These are phyloP conservation scores for Cordia subcordata DNA, from an alignment of 257 asterid species.

Conservation along the genomic window DNA sequence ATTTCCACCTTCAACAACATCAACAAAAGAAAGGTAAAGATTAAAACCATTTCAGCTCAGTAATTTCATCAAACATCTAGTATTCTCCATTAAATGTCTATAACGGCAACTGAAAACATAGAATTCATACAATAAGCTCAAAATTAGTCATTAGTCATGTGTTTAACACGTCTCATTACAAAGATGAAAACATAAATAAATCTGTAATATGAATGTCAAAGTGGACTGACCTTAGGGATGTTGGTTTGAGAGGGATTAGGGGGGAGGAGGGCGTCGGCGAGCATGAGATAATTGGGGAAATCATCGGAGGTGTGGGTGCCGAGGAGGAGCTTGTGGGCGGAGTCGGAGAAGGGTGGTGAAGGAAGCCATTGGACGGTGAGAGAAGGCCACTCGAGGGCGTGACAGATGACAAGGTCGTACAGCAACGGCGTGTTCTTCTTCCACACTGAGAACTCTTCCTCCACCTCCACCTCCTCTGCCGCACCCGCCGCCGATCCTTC, in stretches of 20 bases:
- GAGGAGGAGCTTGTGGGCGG: slow-evolving; percentile 55
- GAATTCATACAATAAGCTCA: neutral
- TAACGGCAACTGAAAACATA: neutral
- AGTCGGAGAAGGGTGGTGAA: slow-evolving; percentile 32
- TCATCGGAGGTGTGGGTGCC: slow-evolving; percentile 92
- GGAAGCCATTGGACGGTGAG: slow-evolving; percentile 96
- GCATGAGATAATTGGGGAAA: slow-evolving; percentile 64
- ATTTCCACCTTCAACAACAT: slow-evolving; percentile 57
- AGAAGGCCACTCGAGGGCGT: slow-evolving; percentile 95
- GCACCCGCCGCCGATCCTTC: slow-evolving; percentile 19
- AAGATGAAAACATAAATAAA: too few relatives aligned
- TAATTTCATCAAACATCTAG: slow-evolving; percentile 45
- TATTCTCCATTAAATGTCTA: neutral
- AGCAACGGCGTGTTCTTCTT: slow-evolving; percentile 86
- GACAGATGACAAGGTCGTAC: slow-evolving; percentile 78
- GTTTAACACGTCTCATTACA: too few relatives aligned
- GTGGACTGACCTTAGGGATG: slow-evolving; percentile 52
- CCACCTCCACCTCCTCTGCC: slow-evolving; percentile 42
- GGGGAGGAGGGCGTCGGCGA: slow-evolving; percentile 80
- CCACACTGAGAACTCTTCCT: slow-evolving; percentile 92
- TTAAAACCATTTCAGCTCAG: neutral
- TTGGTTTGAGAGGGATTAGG: slow-evolving; percentile 42
- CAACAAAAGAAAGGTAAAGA: neutral
- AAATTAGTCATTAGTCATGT: too few relatives aligned
- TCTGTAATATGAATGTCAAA: slow-evolving; percentile 1